Evolutionary conservation across 768 basidiomycete genomes (phyloP).

Genomic region (Lactifluus pinguis): DNA sequence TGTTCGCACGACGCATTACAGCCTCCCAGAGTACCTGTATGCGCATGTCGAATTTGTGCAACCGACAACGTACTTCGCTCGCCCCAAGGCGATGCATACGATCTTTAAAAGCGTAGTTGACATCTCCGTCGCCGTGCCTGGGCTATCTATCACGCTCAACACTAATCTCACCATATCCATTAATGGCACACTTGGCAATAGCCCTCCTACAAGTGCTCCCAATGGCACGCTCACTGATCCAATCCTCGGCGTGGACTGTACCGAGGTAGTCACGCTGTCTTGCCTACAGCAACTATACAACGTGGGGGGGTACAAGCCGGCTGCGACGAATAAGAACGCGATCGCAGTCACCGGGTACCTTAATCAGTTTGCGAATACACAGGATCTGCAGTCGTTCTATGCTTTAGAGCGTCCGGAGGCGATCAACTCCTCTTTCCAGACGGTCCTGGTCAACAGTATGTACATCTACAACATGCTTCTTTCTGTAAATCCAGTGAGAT

Average conservation of each 20-base stretch:
- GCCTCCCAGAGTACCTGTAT: slow-evolving; percentile 50
- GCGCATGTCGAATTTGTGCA: slow-evolving; percentile 59
- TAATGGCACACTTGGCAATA: not conserved
- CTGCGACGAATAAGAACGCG: slow-evolving; percentile 22
- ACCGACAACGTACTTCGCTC: slow-evolving; percentile 62
- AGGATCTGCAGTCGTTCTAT: slow-evolving; percentile 18
- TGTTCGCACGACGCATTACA: slow-evolving; percentile 61
- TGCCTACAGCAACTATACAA: slow-evolving; percentile 31
- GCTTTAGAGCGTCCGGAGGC: slow-evolving; percentile 11
- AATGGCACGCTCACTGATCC: slow-evolving; percentile 8
- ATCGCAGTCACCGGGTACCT: slow-evolving; percentile 32
- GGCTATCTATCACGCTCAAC: too few relatives aligned
- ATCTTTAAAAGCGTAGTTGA: slow-evolving; percentile 22
- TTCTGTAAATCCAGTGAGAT: too few relatives aligned
- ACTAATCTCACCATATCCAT: not conserved
- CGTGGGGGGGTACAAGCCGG: slow-evolving; percentile 21
- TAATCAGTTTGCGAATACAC: slow-evolving; percentile 26
- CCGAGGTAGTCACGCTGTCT: slow-evolving; percentile 25
- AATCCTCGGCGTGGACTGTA: slow-evolving; percentile 27
- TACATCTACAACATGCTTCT: not conserved
- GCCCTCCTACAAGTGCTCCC: not conserved
- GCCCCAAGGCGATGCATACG: slow-evolving; percentile 35
- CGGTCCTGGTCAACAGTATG: slow-evolving; percentile 8
- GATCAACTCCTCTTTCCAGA: slow-evolving; percentile 7
- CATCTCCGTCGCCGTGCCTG: not conserved